Percentiles rank a stretch among this genome's conserved stretches.
These are phyloP conservation scores for Blumeria hordei DNA, from an alignment of 2,329 filamentous ascomycete genomes.

Conservation along the genomic window DNA sequence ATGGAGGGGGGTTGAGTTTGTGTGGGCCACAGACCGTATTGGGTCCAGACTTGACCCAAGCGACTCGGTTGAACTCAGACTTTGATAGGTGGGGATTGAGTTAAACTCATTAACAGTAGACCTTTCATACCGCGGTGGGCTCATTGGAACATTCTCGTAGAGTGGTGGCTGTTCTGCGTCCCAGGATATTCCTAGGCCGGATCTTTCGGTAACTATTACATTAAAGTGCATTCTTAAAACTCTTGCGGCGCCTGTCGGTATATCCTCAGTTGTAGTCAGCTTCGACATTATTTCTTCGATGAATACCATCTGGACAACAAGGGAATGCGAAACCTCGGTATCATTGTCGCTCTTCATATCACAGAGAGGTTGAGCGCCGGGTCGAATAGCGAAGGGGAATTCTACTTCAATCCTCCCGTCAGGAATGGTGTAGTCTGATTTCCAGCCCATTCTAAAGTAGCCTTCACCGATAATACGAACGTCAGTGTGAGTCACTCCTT, in stretches of 20 bases:
- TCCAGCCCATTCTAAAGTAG: slow-evolving; percentile 75
- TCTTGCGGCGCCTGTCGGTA: slow-evolving; percentile 71
- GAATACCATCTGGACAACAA: slow-evolving; percentile 84
- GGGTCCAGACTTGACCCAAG: background rate
- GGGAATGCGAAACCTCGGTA: slow-evolving; percentile 57
- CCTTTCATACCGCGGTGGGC: slow-evolving; percentile 43
- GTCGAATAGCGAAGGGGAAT: slow-evolving; percentile 39
- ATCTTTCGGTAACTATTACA: slow-evolving; percentile 74
- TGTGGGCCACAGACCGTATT: background rate
- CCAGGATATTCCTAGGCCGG: slow-evolving; percentile 78
- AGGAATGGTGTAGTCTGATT: slow-evolving; percentile 39
- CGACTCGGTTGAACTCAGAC: slow-evolving; percentile 8
- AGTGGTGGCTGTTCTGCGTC: slow-evolving; percentile 86
- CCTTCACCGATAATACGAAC: slow-evolving; percentile 55
- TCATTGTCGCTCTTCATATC: slow-evolving; percentile 53
- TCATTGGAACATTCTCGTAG: slow-evolving; percentile 79
- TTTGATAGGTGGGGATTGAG: slow-evolving; percentile 13
- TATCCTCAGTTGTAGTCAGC: slow-evolving; percentile 35
- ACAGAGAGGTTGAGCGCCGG: slow-evolving; percentile 41
- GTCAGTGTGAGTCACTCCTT: slow-evolving; percentile 51
- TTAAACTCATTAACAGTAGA: slow-evolving; percentile 6
- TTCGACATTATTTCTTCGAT: slow-evolving; percentile 56
- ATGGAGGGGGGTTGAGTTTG: too few species aligned
- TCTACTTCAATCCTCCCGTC: slow-evolving; percentile 62
- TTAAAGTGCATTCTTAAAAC: slow-evolving; percentile 85